phyloP scores from a whole-genome alignment of 768 basidiomycete genomes.

The Austroboletus eburneus region DNA sequence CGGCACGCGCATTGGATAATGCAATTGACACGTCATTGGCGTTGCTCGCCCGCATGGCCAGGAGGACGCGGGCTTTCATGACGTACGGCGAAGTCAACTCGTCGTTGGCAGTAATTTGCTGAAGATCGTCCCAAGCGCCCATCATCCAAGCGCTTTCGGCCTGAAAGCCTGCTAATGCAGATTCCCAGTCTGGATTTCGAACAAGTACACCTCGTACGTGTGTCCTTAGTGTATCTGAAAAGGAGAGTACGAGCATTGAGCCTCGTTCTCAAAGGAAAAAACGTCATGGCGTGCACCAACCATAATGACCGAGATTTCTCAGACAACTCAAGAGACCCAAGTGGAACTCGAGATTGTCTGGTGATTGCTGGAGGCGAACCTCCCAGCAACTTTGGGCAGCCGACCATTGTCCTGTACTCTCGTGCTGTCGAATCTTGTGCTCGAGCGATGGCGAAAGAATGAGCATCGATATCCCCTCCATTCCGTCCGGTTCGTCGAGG shows the following conservation, averaged over 20 bases:
- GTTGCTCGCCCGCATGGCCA: conserved; percentile 68
- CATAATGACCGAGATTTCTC: conserved; percentile 94
- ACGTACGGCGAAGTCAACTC: conserved; percentile 55
- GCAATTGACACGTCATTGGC: conserved; percentile 41
- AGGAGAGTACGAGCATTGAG: no score
- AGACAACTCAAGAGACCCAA: conserved; percentile 87
- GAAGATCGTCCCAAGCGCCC: conserved; percentile 86
- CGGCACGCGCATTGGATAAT: conserved; percentile 60
- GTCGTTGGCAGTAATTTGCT: conserved; percentile 49
- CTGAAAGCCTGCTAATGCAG: conserved; percentile 73
- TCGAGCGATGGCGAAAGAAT: conserved; percentile 88
- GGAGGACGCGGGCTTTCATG: conserved; percentile 72
- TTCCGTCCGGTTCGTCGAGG: conserved; percentile 96
- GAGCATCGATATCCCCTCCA: conserved; percentile 93
- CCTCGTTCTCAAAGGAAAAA: no score
- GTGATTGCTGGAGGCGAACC: conserved; percentile 83
- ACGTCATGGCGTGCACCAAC: no score
- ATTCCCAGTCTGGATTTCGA: conserved; percentile 80
- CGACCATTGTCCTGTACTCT: conserved; percentile 96
- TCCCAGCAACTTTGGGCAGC: conserved; percentile 99
- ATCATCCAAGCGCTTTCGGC: conserved; percentile 96
- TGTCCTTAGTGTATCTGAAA: conserved; percentile 86
- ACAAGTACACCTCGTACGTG: conserved; percentile 90
- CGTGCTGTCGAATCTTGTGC: conserved; percentile 96
- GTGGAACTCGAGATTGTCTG: conserved; percentile 86